These are phyloP conservation scores for Fusarium secorum DNA, from an alignment of 2,329 filamentous ascomycete genomes.

Conservation along the genomic window DNA sequence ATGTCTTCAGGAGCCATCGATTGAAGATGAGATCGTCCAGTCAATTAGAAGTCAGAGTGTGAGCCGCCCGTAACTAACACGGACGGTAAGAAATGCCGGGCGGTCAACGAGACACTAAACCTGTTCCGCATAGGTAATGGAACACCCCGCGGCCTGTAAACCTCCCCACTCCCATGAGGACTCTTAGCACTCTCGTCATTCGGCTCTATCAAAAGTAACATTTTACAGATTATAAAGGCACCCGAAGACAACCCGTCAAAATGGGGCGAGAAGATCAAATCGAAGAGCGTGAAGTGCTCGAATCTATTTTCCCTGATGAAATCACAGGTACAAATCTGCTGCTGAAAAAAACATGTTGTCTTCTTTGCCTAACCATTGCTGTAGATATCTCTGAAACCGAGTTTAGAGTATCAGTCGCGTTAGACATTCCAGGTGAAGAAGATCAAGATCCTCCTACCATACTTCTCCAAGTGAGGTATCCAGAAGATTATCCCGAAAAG, in stretches of 20 bases:
- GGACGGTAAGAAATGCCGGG: slow-evolving; percentile 43
- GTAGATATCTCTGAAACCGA: slow-evolving; percentile 88
- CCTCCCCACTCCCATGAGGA: slow-evolving; percentile 39
- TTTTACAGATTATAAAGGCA: not conserved
- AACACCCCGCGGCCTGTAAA: slow-evolving; percentile 42
- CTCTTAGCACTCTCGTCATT: slow-evolving; percentile 32
- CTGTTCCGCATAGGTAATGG: slow-evolving; percentile 12
- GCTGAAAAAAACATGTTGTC: slow-evolving; percentile 1
- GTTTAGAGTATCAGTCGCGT: slow-evolving; percentile 83
- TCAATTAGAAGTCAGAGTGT: not conserved
- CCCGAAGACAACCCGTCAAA: slow-evolving; percentile 3
- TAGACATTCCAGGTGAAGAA: slow-evolving; percentile 77
- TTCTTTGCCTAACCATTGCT: slow-evolving; percentile 18
- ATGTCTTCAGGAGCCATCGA: not conserved
- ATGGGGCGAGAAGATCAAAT: slow-evolving; percentile 87
- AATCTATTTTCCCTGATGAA: slow-evolving; percentile 98
- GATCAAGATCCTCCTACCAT: slow-evolving; percentile 74
- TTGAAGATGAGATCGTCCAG: not conserved
- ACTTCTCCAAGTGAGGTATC: slow-evolving; percentile 85
- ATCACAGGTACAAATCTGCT: slow-evolving; percentile 74
- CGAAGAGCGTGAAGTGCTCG: slow-evolving; percentile 96
- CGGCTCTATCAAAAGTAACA: slow-evolving; percentile 16
- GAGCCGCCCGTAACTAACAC: not conserved
- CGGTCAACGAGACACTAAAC: slow-evolving; percentile 45
- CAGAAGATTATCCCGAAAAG: slow-evolving; percentile 89